Evolutionary conservation across 2,329 filamentous ascomycete species (phyloP).

Genomic region (Clonostachys chloroleuca): DNA sequence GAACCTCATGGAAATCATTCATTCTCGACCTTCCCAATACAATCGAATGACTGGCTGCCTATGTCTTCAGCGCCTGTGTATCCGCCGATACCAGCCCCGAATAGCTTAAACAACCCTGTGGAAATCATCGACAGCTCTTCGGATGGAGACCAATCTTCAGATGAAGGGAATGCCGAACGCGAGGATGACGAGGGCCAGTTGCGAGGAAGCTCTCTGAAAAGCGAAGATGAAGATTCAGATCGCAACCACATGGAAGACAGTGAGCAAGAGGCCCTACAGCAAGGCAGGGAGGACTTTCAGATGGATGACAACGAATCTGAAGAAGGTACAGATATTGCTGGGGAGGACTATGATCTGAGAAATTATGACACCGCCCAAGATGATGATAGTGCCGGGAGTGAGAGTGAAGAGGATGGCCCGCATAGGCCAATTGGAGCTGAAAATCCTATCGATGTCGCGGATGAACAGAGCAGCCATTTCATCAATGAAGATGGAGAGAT

Average conservation of each 20-base stretch:
- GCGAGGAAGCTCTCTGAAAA: neutral
- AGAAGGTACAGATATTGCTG: constrained; percentile 17
- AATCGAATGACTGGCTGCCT: neutral
- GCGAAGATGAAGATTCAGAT: constrained; percentile 4
- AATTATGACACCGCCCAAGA: constrained; percentile 22
- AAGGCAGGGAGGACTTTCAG: neutral
- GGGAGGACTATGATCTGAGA: constrained; percentile 25
- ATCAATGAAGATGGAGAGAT: too few relatives aligned
- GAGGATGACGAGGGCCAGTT: constrained; percentile 1
- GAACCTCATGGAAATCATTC: neutral
- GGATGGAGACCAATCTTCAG: neutral
- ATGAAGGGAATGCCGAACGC: neutral
- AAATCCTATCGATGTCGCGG: neutral
- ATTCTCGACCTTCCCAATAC: too few relatives aligned
- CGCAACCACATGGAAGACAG: constrained; percentile 5
- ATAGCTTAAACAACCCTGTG: constrained; percentile 1
- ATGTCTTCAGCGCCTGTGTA: neutral
- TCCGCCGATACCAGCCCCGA: neutral
- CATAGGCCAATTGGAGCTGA: constrained; percentile 18
- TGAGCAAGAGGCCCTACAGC: neutral
- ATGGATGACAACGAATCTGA: constrained; percentile 12
- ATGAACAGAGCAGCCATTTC: too few relatives aligned
- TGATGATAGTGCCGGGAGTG: constrained; percentile 18
- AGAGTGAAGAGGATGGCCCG: constrained; percentile 19
- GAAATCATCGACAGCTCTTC: constrained; percentile 6